Evolutionary conservation across 192 early-diverging fungal genomes (phyloP).

Genomic region (Dissophora ornata): DNA sequence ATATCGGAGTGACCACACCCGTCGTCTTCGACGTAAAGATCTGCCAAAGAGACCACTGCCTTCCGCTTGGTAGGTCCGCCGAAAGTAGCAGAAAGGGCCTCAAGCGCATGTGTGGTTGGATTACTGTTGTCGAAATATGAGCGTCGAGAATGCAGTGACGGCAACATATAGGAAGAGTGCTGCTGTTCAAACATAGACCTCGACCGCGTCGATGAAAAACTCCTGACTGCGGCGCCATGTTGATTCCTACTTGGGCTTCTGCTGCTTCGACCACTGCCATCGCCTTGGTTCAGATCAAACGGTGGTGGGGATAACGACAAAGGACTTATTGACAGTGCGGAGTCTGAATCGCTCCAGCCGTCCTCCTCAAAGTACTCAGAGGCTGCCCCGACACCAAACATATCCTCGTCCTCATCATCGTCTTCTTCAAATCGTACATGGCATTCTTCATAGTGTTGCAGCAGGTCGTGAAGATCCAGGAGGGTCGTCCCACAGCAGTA

Average conservation of each 20-base stretch:
- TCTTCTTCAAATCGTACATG: conserved; percentile 92
- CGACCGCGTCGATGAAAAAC: too few relatives aligned
- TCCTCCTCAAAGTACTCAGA: conserved; percentile 39
- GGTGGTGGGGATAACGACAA: conserved; percentile 2
- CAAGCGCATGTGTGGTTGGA: conserved; percentile 20
- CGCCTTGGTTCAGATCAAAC: background rate
- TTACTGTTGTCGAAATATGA: conserved; percentile 5
- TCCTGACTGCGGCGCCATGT: conserved; percentile 3
- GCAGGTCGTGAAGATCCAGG: conserved; percentile 89
- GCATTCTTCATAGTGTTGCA: conserved; percentile 96
- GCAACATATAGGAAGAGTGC: background rate
- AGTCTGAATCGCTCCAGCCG: conserved; percentile 47
- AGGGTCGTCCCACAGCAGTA: conserved; percentile 91
- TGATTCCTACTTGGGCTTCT: background rate
- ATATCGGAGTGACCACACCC: background rate
- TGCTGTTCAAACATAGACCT: conserved; percentile 13
- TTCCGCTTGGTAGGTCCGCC: conserved; percentile 24
- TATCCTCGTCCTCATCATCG: conserved; percentile 4
- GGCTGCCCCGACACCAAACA: conserved; percentile 1
- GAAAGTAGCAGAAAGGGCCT: conserved; percentile 15
- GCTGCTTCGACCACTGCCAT: conserved; percentile 1
- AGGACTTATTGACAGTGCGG: conserved; percentile 3
- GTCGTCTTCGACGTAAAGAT: conserved; percentile 27
- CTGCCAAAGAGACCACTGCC: conserved; percentile 33
- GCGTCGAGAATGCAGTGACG: background rate